Percentiles rank a stretch among this genome's conserved stretches.
Conservation (phyloP, 768 basidiomycete genomes). For the Butyriboletus loyo region DNA sequence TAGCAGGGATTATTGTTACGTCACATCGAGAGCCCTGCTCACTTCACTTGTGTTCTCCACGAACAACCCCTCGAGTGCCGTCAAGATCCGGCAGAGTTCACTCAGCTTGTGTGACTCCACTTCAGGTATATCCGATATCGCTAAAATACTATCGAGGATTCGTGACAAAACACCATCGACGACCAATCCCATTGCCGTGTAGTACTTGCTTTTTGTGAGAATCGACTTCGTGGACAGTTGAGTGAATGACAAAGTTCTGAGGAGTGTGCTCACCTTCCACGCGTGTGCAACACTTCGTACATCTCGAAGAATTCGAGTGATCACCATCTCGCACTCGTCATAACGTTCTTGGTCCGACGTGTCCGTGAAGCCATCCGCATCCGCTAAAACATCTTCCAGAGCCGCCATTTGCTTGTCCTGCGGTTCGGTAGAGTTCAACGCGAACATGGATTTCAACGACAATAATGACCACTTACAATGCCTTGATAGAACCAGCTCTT, state of each 20-base stretch:
- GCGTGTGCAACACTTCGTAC: slow-evolving; percentile 61
- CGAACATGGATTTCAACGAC: background rate
- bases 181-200: slow-evolving; percentile 66
- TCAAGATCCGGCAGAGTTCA: slow-evolving; percentile 77
- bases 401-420: slow-evolving; percentile 24
- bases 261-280: slow-evolving; percentile 61
- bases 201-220: slow-evolving; percentile 69
- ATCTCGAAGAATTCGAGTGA: slow-evolving; percentile 59
- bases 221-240: slow-evolving; percentile 45
- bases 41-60: slow-evolving; percentile 62
- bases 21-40: slow-evolving; percentile 12
- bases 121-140: slow-evolving; percentile 82
- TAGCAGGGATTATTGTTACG: background rate
- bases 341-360: slow-evolving; percentile 71
- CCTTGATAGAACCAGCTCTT: slow-evolving; percentile 71
- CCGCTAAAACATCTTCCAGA: slow-evolving; percentile 43
- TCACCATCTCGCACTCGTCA: slow-evolving; percentile 69
- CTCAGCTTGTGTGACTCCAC: slow-evolving; percentile 80
- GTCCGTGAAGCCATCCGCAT: slow-evolving; percentile 63
- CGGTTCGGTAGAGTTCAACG: background rate
- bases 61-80: slow-evolving; percentile 79
- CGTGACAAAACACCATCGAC: slow-evolving; percentile 65
- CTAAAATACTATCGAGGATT: slow-evolving; percentile 70
- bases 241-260: background rate
- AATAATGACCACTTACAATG: slow-evolving; percentile 47